These are phyloP conservation scores for Lentinula guzmanii DNA, from an alignment of 768 basidiomycete genomes.

Conservation along the genomic window DNA sequence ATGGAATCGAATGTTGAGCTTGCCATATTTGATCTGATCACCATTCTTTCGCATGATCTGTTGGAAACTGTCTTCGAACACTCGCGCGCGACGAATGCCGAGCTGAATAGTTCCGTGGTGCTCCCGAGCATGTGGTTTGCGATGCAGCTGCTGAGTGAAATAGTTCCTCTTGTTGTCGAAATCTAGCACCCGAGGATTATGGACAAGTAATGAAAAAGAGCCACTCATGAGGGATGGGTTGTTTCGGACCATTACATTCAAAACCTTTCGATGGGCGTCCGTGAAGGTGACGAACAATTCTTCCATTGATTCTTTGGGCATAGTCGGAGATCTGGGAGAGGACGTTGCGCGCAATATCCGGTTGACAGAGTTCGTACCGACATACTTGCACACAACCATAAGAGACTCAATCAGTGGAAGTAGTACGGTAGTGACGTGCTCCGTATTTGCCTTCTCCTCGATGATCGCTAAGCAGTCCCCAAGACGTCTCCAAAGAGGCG, in stretches of 20 bases:
- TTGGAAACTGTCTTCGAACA: slow-evolving; percentile 98
- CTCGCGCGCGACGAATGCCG: slow-evolving; percentile 83
- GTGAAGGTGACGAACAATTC: slow-evolving; percentile 93
- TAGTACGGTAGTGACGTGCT: slow-evolving; percentile 87
- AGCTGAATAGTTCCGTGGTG: slow-evolving; percentile 81
- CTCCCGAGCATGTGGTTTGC: slow-evolving; percentile 72
- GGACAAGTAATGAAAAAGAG: slow-evolving; percentile 92
- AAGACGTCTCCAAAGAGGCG: slow-evolving; percentile 81
- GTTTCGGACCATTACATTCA: slow-evolving; percentile 97
- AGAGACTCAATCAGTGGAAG: slow-evolving; percentile 93
- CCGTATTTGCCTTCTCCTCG: slow-evolving; percentile 72
- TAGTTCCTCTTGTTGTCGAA: slow-evolving; percentile 99
- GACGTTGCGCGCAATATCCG: slow-evolving; percentile 57
- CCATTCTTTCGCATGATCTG: slow-evolving; percentile 84
- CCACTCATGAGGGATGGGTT: slow-evolving; percentile 98
- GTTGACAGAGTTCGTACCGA: slow-evolving; percentile 55
- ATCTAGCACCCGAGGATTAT: slow-evolving; percentile 94
- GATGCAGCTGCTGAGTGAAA: slow-evolving; percentile 88
- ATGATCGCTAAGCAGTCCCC: slow-evolving; percentile 86
- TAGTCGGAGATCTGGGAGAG: slow-evolving; percentile 64
- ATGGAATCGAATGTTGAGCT: slow-evolving; percentile 93
- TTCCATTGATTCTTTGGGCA: slow-evolving; percentile 73
- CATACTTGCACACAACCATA: slow-evolving; percentile 98
- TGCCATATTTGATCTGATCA: slow-evolving; percentile 97
- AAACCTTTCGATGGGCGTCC: slow-evolving; percentile 85